Evolutionary conservation across 2,329 filamentous ascomycete genomes (phyloP), one percentile per base, ranked within the genome.

Genomic region (Macroventuria anomochaeta): DNA sequence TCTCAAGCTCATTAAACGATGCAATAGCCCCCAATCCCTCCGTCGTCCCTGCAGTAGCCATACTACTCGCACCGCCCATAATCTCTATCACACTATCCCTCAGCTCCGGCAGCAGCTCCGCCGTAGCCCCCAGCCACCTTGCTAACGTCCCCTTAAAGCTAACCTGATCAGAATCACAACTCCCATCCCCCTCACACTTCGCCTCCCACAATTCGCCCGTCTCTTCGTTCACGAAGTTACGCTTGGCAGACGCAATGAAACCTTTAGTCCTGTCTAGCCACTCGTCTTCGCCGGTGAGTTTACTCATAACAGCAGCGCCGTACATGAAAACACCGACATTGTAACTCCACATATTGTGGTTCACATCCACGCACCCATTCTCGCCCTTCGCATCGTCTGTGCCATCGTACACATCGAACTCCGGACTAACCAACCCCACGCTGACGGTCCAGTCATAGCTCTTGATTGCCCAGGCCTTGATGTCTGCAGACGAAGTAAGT

Each of bases 111-210:
- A 67, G n/a, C 3, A 67, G 13, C 17, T 48, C 49, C 0, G 66
- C 66, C 7, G 61, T 62, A 3, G 65, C 62, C 13, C 68, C 68
- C 50, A 70, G 28, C 64, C 64, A 69, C n/a, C 67, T 47, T 11
- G 67, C 67, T 46, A 70, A 38, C 15, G 61, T 52, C 0, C 63
- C 68, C 51, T 90, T 90, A 81, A 89, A 89, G n/a, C 83, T 85
- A 61, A 81, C 82, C 79, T 88, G 87, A 73, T 90, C 88, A 42
- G 76, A 81, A 70, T 87, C 84, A 71, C 88, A 91, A 0, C 67
- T 77, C 53, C 74, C 74, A 52, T 78, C 72, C 7, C 75, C 54
- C 41, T 90, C 88, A 74, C 88, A 91, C 20, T 83, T 83, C 29
- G 79, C 78, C 74, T 90, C 88, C 7, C 82, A 81, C 31, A 71